These are phyloP conservation scores for Neofusicoccum laricinum DNA, from an alignment of 2,329 filamentous ascomycete species.

Conservation along the genomic window DNA sequence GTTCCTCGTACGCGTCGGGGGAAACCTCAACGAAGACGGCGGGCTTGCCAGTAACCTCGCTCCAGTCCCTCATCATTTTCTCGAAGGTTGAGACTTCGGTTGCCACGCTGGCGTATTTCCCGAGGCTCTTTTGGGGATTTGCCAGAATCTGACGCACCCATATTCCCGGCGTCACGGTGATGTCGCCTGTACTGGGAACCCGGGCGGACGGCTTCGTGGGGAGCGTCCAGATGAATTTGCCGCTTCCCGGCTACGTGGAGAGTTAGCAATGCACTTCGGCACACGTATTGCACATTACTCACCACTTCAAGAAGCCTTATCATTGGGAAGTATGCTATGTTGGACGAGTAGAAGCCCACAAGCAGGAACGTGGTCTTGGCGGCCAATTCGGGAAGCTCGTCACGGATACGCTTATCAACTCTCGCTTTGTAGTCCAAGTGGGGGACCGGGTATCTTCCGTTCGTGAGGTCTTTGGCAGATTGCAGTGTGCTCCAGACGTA, in stretches of 20 bases:
- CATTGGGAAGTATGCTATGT: constrained; percentile 29
- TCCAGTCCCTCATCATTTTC: constrained; percentile 27
- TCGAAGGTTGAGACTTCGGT: constrained; percentile 27
- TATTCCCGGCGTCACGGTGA: constrained; percentile 27
- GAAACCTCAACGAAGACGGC: constrained; percentile 25
- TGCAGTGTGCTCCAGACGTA: constrained; percentile 49
- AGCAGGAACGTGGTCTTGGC: constrained; percentile 29
- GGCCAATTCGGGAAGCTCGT: constrained; percentile 27
- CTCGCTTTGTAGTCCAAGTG: constrained; percentile 46
- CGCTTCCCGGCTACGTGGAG: constrained; percentile 15
- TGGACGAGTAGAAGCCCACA: constrained; percentile 30
- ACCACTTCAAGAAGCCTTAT: constrained; percentile 27
- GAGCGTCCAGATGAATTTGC: constrained; percentile 25
- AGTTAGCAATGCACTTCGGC: neutral
- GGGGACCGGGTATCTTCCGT: constrained; percentile 34
- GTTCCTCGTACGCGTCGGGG: constrained; percentile 20
- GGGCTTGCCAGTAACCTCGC: constrained; percentile 28
- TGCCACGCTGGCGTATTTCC: constrained; percentile 27
- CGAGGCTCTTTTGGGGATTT: constrained; percentile 20
- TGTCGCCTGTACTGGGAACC: constrained; percentile 27
- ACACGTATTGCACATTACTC: neutral
- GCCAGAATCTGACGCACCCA: constrained; percentile 29
- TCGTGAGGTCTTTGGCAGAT: constrained; percentile 28
- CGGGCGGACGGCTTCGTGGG: constrained; percentile 26
- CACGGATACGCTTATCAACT: constrained; percentile 42